These are phyloP conservation scores for Colletotrichum eleusines DNA, from an alignment of 2,329 filamentous ascomycete species.

Conservation along the genomic window DNA sequence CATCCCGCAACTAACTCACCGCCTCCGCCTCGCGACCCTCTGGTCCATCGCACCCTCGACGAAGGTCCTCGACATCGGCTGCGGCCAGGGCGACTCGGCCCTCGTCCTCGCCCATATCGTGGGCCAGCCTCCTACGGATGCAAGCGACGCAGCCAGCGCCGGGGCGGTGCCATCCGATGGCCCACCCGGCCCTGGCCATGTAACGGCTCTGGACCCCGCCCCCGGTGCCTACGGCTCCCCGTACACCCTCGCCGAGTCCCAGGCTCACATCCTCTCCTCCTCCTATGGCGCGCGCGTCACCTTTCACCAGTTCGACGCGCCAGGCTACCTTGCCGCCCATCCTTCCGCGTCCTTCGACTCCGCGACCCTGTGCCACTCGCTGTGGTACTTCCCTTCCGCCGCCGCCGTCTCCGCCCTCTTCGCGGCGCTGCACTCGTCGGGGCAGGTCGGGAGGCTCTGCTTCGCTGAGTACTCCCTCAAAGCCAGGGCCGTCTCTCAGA, in stretches of 20 bases:
- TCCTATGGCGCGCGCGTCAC: conserved; percentile 11
- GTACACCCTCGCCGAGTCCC: conserved; percentile 35
- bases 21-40: conserved; percentile 32
- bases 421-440: neutral
- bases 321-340: conserved; percentile 25
- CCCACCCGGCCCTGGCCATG: conserved; percentile 22
- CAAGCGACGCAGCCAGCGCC: neutral
- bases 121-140: neutral
- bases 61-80: conserved; percentile 40
- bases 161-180: neutral
- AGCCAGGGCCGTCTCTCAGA: conserved; percentile 12
- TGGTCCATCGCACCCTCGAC: conserved; percentile 36
- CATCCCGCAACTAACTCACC: conserved; percentile 37
- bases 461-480: conserved; percentile 32
- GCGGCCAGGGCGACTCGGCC: conserved; percentile 41
- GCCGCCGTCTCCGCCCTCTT: conserved; percentile 20
- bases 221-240: conserved; percentile 34
- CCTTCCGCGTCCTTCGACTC: neutral
- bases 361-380: conserved; percentile 37
- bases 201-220: conserved; percentile 37
- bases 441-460: conserved; percentile 13
- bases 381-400: conserved; percentile 37
- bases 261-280: conserved; percentile 26
- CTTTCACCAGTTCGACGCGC: conserved; percentile 26
- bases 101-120: conserved; percentile 36